Percentiles rank a stretch among this genome's conserved stretches.
Conservation (phyloP, 495 filamentous ascomycete species). For the Xylaria flabelliformis region DNA sequence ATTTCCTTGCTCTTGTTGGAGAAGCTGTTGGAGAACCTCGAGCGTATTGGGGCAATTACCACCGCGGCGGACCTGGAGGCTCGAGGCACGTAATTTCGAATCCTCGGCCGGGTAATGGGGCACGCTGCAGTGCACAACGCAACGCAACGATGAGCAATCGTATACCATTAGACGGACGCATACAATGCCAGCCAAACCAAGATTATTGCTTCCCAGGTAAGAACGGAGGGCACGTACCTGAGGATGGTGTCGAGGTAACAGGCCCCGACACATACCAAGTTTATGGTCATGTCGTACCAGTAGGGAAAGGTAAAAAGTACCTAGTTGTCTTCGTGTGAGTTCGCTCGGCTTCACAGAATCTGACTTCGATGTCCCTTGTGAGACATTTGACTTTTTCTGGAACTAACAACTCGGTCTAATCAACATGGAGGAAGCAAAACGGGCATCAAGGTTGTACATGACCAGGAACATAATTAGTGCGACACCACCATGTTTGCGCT, state of each 20-base stretch:
- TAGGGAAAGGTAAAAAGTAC: background rate
- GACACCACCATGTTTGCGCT: background rate
- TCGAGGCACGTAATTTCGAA: conserved; percentile 71
- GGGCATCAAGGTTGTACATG: background rate
- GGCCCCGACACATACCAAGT: conserved; percentile 66
- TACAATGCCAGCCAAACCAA: conserved; percentile 25
- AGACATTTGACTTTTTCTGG: conserved; percentile 9
- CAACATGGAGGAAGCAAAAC: background rate
- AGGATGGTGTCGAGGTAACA: conserved; percentile 74
- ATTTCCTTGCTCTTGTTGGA: conserved; percentile 33
- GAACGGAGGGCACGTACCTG: conserved; percentile 54
- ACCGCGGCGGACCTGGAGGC: conserved; percentile 64
- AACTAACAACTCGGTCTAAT: conserved; percentile 2
- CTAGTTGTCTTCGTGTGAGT: background rate
- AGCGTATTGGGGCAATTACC: conserved; percentile 76
- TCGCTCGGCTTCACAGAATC: conserved; percentile 1
- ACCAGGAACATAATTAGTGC: background rate
- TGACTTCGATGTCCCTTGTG: conserved; percentile 7
- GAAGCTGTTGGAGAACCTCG: conserved; percentile 70
- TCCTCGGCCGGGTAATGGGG: conserved; percentile 72
- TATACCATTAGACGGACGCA: background rate
- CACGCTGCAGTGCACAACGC: conserved; percentile 53
- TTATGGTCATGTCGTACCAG: conserved; percentile 32
- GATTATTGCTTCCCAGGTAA: conserved; percentile 27
- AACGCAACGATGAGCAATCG: conserved; percentile 29